A percentile compares a stretch with the other conserved stretches of the same genome.
Evolutionary conservation across 345 rosid species (phyloP).

Genomic region (Laguncularia racemosa): DNA sequence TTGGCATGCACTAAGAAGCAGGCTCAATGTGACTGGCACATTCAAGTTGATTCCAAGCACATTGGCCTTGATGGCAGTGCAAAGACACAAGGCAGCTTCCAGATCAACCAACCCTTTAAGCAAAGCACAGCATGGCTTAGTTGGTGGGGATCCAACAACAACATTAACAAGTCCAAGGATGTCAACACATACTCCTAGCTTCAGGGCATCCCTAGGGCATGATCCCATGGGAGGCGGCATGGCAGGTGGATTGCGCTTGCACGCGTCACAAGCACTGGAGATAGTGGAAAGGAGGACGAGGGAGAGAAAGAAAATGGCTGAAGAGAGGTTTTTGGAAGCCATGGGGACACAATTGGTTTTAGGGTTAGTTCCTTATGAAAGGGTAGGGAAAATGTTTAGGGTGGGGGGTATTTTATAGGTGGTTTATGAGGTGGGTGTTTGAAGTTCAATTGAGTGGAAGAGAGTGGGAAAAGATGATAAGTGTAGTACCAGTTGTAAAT

Average conservation of each 20-base stretch:
- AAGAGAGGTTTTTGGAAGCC: constrained; percentile 29
- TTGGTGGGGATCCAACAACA: constrained; percentile 25
- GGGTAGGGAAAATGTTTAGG: neutral
- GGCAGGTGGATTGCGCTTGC: constrained; percentile 13
- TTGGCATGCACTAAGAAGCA: constrained; percentile 33
- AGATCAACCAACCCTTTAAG: constrained; percentile 31
- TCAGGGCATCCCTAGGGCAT: constrained; percentile 40
- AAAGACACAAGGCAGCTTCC: constrained; percentile 57
- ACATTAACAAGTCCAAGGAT: constrained; percentile 33
- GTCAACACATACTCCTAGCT: constrained; percentile 44
- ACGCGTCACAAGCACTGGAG: constrained; percentile 22
- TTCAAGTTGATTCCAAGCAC: constrained; percentile 42
- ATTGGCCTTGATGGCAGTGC: constrained; percentile 52
- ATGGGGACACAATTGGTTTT: constrained; percentile 9
- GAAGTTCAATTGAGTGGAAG: constrained; percentile 29
- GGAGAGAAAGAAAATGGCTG: constrained; percentile 19
- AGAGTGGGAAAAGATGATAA: constrained; percentile 18
- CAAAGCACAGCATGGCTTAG: constrained; percentile 43
- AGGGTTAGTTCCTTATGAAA: neutral
- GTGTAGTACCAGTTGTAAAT: constrained; percentile 6
- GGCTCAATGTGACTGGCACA: constrained; percentile 28
- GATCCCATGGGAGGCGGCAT: neutral
- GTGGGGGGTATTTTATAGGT: constrained; percentile 16
- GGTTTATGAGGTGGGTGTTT: constrained; percentile 28
- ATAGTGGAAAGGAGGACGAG: constrained; percentile 24